Conservation (phyloP, 352 stramenopile species). For the Aphanomyces euteiches region DNA sequence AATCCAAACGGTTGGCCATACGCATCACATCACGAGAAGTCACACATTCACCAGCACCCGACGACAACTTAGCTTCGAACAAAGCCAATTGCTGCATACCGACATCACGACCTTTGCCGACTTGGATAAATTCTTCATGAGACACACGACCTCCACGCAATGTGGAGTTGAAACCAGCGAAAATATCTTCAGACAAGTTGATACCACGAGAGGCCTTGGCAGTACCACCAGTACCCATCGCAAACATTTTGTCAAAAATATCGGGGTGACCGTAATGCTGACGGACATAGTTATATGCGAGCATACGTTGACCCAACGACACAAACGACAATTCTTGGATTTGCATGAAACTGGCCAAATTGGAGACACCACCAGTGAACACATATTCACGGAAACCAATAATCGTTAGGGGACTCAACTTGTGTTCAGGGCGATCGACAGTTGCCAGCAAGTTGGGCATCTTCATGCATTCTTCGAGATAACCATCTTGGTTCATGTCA, state of each 20-base stretch:
- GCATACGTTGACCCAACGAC: conserved; percentile 75
- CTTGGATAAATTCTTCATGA: conserved; percentile 82
- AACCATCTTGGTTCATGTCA: conserved; percentile 88
- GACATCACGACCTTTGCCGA: conserved; percentile 98
- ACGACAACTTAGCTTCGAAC: conserved; percentile 97
- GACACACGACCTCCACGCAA: conserved; percentile 67
- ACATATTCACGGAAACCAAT: conserved; percentile 85
- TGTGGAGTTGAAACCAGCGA: conserved; percentile 81
- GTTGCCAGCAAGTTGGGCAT: conserved; percentile 79
- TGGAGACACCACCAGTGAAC: conserved; percentile 79
- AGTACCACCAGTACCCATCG: conserved; percentile 73
- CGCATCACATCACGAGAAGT: conserved; percentile 95
- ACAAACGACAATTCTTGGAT: conserved; percentile 84
- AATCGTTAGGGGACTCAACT: conserved; percentile 73
- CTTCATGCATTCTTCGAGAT: conserved; percentile 69
- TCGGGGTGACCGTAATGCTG: conserved; percentile 85
- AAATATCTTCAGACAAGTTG: conserved; percentile 87
- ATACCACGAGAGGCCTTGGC: conserved; percentile 80
- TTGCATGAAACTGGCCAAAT: conserved; percentile 82
- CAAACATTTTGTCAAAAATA: conserved; percentile 85
- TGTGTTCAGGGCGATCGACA: conserved; percentile 63
- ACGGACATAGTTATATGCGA: conserved; percentile 67
- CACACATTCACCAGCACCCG: conserved; percentile 96
- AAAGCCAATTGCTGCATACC: conserved; percentile 98
- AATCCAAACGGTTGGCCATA: conserved; percentile 95